Base-by-base conservation (phyloP, 192 early-diverging fungal species). In the Backusella circina region DNA sequence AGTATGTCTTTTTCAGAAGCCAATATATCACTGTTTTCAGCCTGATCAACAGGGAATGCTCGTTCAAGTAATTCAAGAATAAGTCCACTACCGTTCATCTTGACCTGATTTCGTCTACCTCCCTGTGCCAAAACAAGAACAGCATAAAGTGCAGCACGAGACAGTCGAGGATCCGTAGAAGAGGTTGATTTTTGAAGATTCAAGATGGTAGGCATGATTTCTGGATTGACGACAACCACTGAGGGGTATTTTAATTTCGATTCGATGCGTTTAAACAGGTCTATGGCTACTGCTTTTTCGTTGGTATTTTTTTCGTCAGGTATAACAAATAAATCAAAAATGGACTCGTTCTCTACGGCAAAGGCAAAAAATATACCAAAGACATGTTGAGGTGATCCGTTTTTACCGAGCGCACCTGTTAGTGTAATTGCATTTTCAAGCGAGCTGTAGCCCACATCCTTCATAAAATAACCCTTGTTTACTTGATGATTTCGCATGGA, bases 331-430 rank as follows among this genome's bases (percentile, higher is more conserved):
- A 87, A 73, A 36, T 84, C 77, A 12, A 73, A 47, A 2, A 89
- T 35, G 0, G 68, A 77, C 10, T 85, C 84, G 54, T 89, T 81
- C 65, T 89, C 84, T 9, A 87, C 79, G 3, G 86, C 84, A 72
- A 90, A 88, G 7, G 84, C 87, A 67, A 92, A 82, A 3, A 90
- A 70, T 15, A 88, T 87, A 9, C 90, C 90, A 67, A 91, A 83
- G 65, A 89, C 73, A 16, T 84, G 75, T 16, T 80, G 74, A 0
- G 84, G 70, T 26, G 79, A 75, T 21, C 80, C 78, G 5, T 76
- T 50, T 18, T 77, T 57, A 16, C 76, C 75, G 31, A 91, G 78
- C 5, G 91, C 81, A 16, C 81, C 84, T 3, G 88, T 91, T 70
- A 91, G 65, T 18, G 70, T 71, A 2, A 90, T 80, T 1, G 88